Base-by-base conservation (phyloP, 1,139 yeast species). In the Lodderomyces elongisporus region DNA sequence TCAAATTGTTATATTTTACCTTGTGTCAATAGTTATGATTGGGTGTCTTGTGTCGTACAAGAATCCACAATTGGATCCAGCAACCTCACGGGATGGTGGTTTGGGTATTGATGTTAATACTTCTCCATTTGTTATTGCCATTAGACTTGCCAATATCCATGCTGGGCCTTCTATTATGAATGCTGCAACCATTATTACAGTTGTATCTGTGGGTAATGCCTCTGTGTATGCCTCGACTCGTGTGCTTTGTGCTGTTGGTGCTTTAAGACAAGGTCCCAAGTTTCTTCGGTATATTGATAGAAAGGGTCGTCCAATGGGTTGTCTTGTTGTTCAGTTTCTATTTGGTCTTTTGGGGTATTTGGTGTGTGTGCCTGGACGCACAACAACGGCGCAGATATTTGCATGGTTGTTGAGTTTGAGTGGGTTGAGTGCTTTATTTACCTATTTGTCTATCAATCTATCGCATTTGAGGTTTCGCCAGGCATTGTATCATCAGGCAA, bases 111-210 rank as follows among this genome's bases (percentile, higher is more conserved):
- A 52, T 34, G 44, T 55, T 29, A 59, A 62, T 33, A 52, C 62
- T 14, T 62, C 69, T 4, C 70, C 70, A 2, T 64, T 62, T 45
- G 70, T 64, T 15, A 57, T 64, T 40, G 70, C 70, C 23, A 60
- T 62, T 25, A 51, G 50, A 40, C 48, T 48, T 25, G 62, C 62
- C 3, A 42, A 52, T 18, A 58, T 59, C 26, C 49, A 51, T 10
- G 64, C 49, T 2, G 47, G 58, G n/a, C 63, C 63, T 4, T 56
- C 63, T 4, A 56, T 59, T 27, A 48, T 59, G 47, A 58, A 59
- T 38, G 61, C 49, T 2, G 61, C 57, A 16, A 56, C 58, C 33
- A 56, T 59, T 21, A 51, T 59, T 32, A 54, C 62, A 3, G 61
- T 56, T 6, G 41, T 59, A 24, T 56, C 64, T 2, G 63, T 60